A percentile compares a stretch with the other conserved stretches of the same genome.
phyloP scores from a whole-genome alignment of 345 rosid genomes.

The Syzygium oleosum region DNA sequence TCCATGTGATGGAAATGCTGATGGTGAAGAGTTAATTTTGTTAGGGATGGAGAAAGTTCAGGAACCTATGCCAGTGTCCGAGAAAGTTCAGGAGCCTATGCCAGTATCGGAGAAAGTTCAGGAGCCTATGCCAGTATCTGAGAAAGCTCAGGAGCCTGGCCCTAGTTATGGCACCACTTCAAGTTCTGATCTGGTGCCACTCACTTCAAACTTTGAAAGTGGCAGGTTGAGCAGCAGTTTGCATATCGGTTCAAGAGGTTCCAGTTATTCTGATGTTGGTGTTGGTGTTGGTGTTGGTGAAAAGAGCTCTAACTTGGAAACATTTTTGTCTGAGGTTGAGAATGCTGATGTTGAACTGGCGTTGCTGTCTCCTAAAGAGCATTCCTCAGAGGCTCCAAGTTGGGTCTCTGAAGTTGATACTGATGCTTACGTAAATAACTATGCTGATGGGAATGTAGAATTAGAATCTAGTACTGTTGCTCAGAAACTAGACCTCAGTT shows the following conservation, averaged over 20 bases:
- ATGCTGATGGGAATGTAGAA: neutral
- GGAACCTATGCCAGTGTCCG: slow-evolving; percentile 2
- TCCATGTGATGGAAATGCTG: slow-evolving; percentile 11
- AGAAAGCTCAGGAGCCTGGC: neutral
- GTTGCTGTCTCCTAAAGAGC: neutral
- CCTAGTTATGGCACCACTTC: neutral
- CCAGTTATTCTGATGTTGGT: neutral
- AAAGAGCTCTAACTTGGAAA: neutral
- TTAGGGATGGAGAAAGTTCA: slow-evolving; percentile 9
- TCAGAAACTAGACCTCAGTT: neutral
- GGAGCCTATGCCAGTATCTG: neutral
- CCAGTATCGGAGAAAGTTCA: neutral
- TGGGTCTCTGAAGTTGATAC: neutral
- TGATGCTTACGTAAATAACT: neutral
- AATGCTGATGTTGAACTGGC: neutral
- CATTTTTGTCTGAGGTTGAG: neutral
- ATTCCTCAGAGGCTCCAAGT: neutral
- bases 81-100: neutral
- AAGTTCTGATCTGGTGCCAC: neutral
- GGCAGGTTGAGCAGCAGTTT: neutral
- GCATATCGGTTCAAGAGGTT: neutral
- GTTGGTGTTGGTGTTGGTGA: neutral
- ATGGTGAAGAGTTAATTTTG: slow-evolving; percentile 47
- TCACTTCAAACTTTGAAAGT: neutral
- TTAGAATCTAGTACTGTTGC: neutral